Evolutionary conservation across 345 rosid species (phyloP).

Genomic region (Citrus sinensis): DNA sequence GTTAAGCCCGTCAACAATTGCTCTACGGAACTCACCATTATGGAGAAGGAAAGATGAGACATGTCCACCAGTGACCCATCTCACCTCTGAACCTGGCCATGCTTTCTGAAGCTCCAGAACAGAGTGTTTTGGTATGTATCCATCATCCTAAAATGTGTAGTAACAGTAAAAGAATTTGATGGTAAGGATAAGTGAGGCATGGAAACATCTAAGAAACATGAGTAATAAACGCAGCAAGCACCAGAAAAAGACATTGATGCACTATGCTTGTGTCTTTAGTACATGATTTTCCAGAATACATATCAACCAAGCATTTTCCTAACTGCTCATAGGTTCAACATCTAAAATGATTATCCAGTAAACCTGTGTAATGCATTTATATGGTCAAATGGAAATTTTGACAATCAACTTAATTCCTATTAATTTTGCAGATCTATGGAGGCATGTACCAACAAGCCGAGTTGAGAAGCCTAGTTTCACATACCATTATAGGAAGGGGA

Average conservation of each 20-base stretch:
- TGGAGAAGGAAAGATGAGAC: conserved; percentile 89
- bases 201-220: not conserved
- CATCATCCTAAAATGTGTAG: conserved; percentile 72
- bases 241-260: not conserved
- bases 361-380: not conserved
- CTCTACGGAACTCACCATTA: conserved; percentile 75
- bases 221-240: not conserved
- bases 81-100: conserved; percentile 99
- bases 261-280: not conserved
- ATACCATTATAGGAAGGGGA: too few relatives aligned
- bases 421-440: not conserved
- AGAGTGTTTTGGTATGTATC: conserved; percentile 92
- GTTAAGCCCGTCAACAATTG: conserved; percentile 72
- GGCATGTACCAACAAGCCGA: not conserved
- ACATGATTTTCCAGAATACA: not conserved
- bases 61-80: conserved; percentile 99
- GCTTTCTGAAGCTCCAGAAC: conserved; percentile 95
- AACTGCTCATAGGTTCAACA: not conserved
- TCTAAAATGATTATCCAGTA: not conserved
- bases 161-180: not conserved
- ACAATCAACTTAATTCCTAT: not conserved
- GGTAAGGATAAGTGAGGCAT: not conserved
- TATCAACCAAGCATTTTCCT: too few relatives aligned
- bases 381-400: not conserved
- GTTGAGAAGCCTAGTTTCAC: not conserved